These are phyloP conservation scores for Penicillium sp. DNA, from an alignment of 2,329 filamentous ascomycete genomes.

Conservation along the genomic window DNA sequence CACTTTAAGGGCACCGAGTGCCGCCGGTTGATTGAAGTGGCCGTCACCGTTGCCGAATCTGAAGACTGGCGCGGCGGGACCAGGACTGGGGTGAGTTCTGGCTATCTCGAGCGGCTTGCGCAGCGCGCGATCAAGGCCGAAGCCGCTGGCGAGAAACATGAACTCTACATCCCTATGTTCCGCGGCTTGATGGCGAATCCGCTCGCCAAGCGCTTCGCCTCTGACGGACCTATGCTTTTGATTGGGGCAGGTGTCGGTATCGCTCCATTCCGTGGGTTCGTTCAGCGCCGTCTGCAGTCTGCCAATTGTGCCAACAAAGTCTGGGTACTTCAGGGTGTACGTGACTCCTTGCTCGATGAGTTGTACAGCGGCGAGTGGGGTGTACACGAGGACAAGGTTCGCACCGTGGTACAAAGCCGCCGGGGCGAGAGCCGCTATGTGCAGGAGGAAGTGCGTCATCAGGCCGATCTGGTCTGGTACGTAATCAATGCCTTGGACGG, in stretches of 20 bases:
- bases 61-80: constrained; percentile 72
- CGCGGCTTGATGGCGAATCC: constrained; percentile 97
- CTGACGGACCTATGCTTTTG: constrained; percentile 94
- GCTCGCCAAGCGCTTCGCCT: constrained; percentile 84
- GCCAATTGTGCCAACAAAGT: constrained; percentile 98
- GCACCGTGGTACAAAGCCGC: constrained; percentile 77
- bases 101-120: constrained; percentile 88
- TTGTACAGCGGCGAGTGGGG: constrained; percentile 97
- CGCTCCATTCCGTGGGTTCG: constrained; percentile 96
- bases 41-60: constrained; percentile 92
- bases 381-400: constrained; percentile 84
- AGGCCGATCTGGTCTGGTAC: constrained; percentile 97
- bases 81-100: constrained; percentile 86
- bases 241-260: constrained; percentile 97
- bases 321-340: constrained; percentile 91
- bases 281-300: constrained; percentile 88
- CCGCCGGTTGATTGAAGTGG: constrained; percentile 87
- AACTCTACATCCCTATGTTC: constrained; percentile 92
- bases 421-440: constrained; percentile 85
- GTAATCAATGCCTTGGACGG: constrained; percentile 96
- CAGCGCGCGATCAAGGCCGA: constrained; percentile 71
- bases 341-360: constrained; percentile 93
- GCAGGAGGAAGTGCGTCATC: constrained; percentile 88
- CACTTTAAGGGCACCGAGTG: constrained; percentile 69
- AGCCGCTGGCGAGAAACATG: constrained; percentile 50